phyloP scores from a whole-genome alignment of 176 grass and related monocot genomes.

The Aegilops umbellulata region DNA sequence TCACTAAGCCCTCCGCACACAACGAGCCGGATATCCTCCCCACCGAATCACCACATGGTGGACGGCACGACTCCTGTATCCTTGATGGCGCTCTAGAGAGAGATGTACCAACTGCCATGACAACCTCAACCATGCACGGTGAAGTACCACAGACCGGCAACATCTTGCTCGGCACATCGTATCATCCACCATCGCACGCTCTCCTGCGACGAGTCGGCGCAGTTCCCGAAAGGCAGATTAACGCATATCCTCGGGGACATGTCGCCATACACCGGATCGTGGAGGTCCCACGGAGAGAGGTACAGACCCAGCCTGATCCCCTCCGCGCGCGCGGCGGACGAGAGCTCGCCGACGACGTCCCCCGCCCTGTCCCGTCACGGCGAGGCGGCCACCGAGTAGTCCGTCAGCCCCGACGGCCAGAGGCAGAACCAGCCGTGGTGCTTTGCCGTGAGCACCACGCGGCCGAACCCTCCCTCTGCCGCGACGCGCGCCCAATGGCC shows the following conservation, averaged over 20 bases:
- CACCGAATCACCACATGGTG: no score
- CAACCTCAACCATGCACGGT: no score
- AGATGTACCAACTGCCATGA: no score
- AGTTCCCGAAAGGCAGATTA: no score
- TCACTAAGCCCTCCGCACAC: no score
- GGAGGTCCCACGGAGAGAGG: constrained; percentile 84
- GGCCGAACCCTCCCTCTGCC: constrained; percentile 50
- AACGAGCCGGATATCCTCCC: no score
- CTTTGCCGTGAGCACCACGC: constrained; percentile 84
- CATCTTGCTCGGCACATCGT: no score
- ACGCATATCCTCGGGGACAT: neutral
- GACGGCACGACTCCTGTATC: no score
- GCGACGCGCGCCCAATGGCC: constrained; percentile 75
- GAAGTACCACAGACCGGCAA: no score
- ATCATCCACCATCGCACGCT: no score
- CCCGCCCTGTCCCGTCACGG: constrained; percentile 63
- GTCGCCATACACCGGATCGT: constrained; percentile 74
- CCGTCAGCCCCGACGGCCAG: constrained; percentile 83
- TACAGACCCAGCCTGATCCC: constrained; percentile 70
- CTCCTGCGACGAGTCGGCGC: no score
- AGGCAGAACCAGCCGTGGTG: constrained; percentile 98
- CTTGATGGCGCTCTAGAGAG: no score
- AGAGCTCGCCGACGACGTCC: constrained; percentile 66
- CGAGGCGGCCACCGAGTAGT: constrained; percentile 73
- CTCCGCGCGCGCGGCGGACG: constrained; percentile 43